These are phyloP conservation scores for Amylostereum chailletii DNA, from an alignment of 1,284 basidiomycete species.

Conservation along the genomic window DNA sequence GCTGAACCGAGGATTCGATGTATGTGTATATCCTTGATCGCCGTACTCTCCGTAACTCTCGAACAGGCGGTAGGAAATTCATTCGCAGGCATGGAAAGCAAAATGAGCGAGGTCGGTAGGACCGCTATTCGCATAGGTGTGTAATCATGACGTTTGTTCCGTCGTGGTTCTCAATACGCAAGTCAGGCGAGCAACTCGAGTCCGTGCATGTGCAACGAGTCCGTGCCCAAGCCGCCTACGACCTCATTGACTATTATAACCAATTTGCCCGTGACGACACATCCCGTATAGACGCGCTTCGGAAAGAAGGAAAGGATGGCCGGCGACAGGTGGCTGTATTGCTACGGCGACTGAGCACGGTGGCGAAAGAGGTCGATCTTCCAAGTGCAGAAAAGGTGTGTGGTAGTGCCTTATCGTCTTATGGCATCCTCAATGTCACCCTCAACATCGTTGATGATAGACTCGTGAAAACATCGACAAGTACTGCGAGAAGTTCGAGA, in stretches of 20 bases:
- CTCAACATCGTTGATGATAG: conserved; percentile 25
- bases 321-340: conserved; percentile 85
- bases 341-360: conserved; percentile 78
- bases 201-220: conserved; percentile 89
- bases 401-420: neutral
- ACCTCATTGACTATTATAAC: conserved; percentile 94
- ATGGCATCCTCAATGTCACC: neutral
- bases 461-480: conserved; percentile 86
- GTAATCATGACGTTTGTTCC: conserved; percentile 11
- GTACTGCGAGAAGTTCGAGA: conserved; percentile 98
- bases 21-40: conserved; percentile 21
- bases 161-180: conserved; percentile 3
- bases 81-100: conserved; percentile 78
- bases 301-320: conserved; percentile 84
- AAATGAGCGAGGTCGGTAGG: conserved; percentile 90
- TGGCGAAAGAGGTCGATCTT: conserved; percentile 90
- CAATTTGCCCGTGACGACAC: conserved; percentile 87
- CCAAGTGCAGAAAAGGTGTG: conserved; percentile 71
- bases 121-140: conserved; percentile 91
- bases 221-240: conserved; percentile 88
- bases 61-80: conserved; percentile 71
- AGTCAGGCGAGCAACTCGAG: conserved; percentile 90
- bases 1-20: conserved; percentile 89
- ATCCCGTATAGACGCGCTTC: conserved; percentile 65
- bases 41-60: neutral